These are phyloP conservation scores for Oryza meyeriana DNA, from an alignment of 176 grass and related monocot genomes.

Conservation along the genomic window DNA sequence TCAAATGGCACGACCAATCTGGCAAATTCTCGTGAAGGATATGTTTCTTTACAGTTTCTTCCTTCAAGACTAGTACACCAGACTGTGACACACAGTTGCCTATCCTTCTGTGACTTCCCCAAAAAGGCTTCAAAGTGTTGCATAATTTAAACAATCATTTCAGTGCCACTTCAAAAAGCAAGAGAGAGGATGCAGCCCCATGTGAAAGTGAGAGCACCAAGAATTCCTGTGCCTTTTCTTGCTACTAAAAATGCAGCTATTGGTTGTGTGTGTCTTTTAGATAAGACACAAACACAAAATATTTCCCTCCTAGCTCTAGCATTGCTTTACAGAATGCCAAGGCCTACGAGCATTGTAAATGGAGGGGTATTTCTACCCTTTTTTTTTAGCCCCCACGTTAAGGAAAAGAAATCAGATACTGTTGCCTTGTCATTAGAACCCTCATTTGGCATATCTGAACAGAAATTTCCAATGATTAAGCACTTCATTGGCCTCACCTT, in stretches of 20 bases:
- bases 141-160: constrained; percentile 70
- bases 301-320: constrained; percentile 16
- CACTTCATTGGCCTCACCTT: constrained; percentile 41
- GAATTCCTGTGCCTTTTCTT: constrained; percentile 42
- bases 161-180: constrained; percentile 49
- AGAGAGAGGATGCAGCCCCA: constrained; percentile 41
- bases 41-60: constrained; percentile 28
- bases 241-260: constrained; percentile 43
- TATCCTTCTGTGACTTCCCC: constrained; percentile 30
- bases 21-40: constrained; percentile 47
- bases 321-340: constrained; percentile 34
- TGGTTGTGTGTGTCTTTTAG: constrained; percentile 38
- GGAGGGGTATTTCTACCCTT: constrained; percentile 14
- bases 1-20: constrained; percentile 36
- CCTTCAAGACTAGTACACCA: constrained; percentile 1
- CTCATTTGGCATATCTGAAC: constrained; percentile 46
- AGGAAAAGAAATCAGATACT: constrained; percentile 9
- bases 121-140: constrained; percentile 36
- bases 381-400: constrained; percentile 9
- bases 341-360: constrained; percentile 33
- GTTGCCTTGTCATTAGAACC: constrained; percentile 39
- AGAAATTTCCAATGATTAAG: constrained; percentile 57
- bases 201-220: constrained; percentile 59
- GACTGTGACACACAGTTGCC: constrained; percentile 21
- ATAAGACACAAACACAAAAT: constrained; percentile 35